phyloP scores from a whole-genome alignment of 2,329 filamentous ascomycete species.

The Emericellopsis atlantica region DNA sequence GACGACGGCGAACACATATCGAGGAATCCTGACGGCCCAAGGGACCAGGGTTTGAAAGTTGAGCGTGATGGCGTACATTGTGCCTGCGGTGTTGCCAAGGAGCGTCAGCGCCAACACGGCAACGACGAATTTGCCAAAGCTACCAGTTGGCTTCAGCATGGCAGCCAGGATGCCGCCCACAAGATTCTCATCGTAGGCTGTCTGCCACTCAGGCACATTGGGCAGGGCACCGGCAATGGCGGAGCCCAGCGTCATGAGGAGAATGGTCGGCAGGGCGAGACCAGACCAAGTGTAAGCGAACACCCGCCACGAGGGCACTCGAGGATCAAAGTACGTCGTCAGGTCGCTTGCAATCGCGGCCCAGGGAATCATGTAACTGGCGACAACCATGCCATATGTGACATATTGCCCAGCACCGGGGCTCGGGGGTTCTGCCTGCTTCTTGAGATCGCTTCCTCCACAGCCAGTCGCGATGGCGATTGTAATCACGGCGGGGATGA shows the following conservation, averaged over 20 bases:
- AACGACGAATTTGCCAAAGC: constrained; percentile 49
- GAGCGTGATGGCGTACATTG: constrained; percentile 49
- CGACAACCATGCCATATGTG: constrained; percentile 47
- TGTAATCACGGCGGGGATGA: constrained; percentile 40
- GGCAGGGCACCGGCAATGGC: constrained; percentile 49
- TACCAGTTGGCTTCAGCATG: constrained; percentile 43
- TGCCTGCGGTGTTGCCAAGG: constrained; percentile 45
- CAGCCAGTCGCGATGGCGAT: constrained; percentile 42
- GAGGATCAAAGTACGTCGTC: constrained; percentile 46
- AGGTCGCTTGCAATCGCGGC: constrained; percentile 46
- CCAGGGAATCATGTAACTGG: constrained; percentile 52
- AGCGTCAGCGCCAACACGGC: constrained; percentile 44
- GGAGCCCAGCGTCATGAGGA: constrained; percentile 50
- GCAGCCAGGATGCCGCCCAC: constrained; percentile 47
- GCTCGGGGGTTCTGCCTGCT: constrained; percentile 28
- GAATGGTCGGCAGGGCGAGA: constrained; percentile 38
- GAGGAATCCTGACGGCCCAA: constrained; percentile 39
- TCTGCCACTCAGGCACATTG: constrained; percentile 39
- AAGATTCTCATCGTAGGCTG: constrained; percentile 36
- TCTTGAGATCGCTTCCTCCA: constrained; percentile 32
- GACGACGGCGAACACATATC: constrained; percentile 43
- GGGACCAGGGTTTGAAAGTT: constrained; percentile 53
- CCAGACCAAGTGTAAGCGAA: constrained; percentile 46
- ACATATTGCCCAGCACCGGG: constrained; percentile 33
- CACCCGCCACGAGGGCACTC: constrained; percentile 35